These are phyloP conservation scores for Aspergillus nidulans DNA, from an alignment of 495 filamentous ascomycete genomes.

Conservation along the genomic window DNA sequence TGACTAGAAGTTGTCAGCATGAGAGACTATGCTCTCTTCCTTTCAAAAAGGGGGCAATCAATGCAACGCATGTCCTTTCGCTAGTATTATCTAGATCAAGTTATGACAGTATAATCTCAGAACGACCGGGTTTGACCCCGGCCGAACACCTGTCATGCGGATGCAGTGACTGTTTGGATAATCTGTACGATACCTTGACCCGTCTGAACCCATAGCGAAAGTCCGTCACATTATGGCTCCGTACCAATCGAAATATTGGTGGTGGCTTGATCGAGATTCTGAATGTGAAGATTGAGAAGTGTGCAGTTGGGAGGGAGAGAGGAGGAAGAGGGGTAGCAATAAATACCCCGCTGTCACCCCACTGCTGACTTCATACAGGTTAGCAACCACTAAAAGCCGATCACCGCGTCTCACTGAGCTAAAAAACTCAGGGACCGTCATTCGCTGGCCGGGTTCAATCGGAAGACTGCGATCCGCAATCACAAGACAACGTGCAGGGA, in stretches of 20 bases:
- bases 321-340: conserved; percentile 14
- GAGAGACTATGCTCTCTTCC: conserved; percentile 8
- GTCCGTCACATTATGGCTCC: conserved; percentile 32
- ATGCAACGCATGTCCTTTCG: conserved; percentile 71
- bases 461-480: conserved; percentile 12
- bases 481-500: not conserved
- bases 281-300: conserved; percentile 1
- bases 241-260: conserved; percentile 24
- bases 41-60: conserved; percentile 42
- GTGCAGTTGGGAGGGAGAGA: conserved; percentile 10
- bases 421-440: not conserved
- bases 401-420: conserved; percentile 2
- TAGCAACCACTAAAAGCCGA: not conserved
- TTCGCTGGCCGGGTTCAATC: not conserved
- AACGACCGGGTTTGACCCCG: conserved; percentile 31
- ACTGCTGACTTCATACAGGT: not conserved
- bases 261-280: not conserved
- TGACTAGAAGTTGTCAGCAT: conserved; percentile 22
- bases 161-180: conserved; percentile 45
- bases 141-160: conserved; percentile 60
- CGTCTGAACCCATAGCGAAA: conserved; percentile 32
- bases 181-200: conserved; percentile 57
- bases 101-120: conserved; percentile 69
- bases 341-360: conserved; percentile 11
- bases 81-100: conserved; percentile 85